These are phyloP conservation scores for Fabrea salina DNA, from an alignment of 169 alveolate genomes.

Conservation along the genomic window DNA sequence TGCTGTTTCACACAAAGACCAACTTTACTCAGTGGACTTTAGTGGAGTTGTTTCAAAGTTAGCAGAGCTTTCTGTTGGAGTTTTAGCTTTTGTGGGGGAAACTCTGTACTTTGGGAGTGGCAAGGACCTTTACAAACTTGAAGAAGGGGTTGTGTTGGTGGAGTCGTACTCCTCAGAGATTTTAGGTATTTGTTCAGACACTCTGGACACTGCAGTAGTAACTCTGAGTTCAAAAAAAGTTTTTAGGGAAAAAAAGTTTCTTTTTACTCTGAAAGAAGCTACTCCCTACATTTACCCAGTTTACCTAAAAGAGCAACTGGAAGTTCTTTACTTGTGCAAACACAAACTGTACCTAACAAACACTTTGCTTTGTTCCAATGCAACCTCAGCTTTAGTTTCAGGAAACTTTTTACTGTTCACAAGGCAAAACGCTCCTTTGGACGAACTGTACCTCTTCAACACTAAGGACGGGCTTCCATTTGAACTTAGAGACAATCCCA, in stretches of 20 bases:
- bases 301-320: background rate
- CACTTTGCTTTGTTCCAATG: slow-evolving; percentile 54
- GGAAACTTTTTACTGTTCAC: slow-evolving; percentile 65
- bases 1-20: background rate
- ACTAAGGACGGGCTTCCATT: slow-evolving; percentile 40
- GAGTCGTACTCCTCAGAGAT: background rate
- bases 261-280: background rate
- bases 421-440: slow-evolving; percentile 61
- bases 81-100: background rate
- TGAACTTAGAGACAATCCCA: slow-evolving; percentile 20
- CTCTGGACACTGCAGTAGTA: background rate
- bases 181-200: background rate
- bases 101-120: background rate
- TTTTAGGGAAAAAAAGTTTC: background rate
- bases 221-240: background rate
- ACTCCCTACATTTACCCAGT: background rate
- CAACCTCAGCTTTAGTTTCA: slow-evolving; percentile 63
- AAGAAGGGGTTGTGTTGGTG: background rate
- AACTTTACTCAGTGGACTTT: background rate
- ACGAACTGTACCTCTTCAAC: slow-evolving; percentile 60
- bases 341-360: slow-evolving; percentile 57
- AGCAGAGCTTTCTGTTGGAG: background rate
- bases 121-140: background rate
- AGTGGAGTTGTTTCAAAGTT: background rate
- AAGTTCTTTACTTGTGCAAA: background rate